phyloP scores from a whole-genome alignment of 495 filamentous ascomycete genomes.

The Saxophila tyrrhenica region DNA sequence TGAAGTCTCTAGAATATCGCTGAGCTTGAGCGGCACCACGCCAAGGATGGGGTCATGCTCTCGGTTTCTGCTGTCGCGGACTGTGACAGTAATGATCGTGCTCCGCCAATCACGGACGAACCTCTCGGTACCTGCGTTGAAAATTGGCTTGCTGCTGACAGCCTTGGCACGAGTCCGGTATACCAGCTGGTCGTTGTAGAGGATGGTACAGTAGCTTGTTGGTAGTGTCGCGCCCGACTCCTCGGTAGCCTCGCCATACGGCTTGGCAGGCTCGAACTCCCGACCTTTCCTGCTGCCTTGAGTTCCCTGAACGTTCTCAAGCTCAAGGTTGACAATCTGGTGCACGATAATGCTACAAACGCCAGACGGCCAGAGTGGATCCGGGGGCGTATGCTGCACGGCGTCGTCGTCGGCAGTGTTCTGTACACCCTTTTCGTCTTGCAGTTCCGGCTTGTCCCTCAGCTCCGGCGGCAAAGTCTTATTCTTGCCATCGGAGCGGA shows the following conservation, averaged over 20 bases:
- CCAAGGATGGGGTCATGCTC: conserved; percentile 93
- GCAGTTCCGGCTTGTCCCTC: conserved; percentile 61
- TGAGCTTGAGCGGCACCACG: conserved; percentile 75
- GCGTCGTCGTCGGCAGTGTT: conserved; percentile 68
- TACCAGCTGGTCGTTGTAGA: conserved; percentile 79
- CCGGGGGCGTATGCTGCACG: conserved; percentile 79
- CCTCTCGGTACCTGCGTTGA: conserved; percentile 87
- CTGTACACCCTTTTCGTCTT: conserved; percentile 78
- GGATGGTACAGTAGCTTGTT: conserved; percentile 82
- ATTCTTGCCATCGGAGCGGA: conserved; percentile 79
- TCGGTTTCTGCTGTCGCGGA: conserved; percentile 75
- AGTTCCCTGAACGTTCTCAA: conserved; percentile 67
- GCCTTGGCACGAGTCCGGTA: conserved; percentile 89
- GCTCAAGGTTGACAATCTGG: conserved; percentile 87
- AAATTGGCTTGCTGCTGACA: conserved; percentile 86
- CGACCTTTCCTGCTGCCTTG: conserved; percentile 59
- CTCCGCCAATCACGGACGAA: conserved; percentile 95
- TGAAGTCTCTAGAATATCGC: conserved; percentile 71
- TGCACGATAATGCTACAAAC: conserved; percentile 75
- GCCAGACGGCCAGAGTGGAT: conserved; percentile 87
- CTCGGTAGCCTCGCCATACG: conserved; percentile 73
- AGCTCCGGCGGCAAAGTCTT: conserved; percentile 59
- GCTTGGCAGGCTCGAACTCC: conserved; percentile 82
- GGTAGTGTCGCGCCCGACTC: conserved; percentile 69
- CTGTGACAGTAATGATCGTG: conserved; percentile 71